phyloP scores from a whole-genome alignment of 169 alveolate species.

The Blepharisma undulans region DNA sequence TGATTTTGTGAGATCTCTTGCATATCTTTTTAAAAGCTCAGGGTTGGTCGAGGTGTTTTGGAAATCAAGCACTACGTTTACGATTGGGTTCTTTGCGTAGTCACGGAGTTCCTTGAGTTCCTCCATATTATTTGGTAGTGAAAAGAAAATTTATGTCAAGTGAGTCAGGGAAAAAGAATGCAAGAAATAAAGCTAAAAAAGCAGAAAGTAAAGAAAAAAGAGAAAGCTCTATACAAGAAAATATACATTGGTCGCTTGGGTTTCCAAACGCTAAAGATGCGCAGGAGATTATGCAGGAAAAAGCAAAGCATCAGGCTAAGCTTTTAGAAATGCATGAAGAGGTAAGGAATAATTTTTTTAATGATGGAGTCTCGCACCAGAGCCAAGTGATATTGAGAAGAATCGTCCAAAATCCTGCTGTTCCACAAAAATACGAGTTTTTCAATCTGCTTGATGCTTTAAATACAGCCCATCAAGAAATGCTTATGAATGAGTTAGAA shows the following conservation, averaged over 20 bases:
- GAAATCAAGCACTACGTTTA: background rate
- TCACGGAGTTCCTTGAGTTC: background rate
- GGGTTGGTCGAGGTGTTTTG: background rate
- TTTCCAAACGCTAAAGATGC: background rate
- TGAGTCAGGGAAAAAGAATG: background rate
- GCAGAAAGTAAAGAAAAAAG: background rate
- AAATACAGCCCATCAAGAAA: background rate
- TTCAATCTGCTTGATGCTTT: background rate
- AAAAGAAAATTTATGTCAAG: background rate
- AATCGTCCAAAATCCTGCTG: background rate
- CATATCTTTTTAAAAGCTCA: background rate
- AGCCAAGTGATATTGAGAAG: background rate
- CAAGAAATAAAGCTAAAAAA: background rate
- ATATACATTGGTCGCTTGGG: background rate
- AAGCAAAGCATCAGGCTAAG: background rate
- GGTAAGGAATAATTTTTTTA: background rate
- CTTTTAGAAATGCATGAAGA: background rate
- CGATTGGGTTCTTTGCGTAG: background rate
- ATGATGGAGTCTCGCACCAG: constrained; percentile 18
- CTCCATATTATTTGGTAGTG: background rate
- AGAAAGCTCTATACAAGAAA: background rate
- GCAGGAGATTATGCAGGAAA: background rate
- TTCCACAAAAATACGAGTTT: background rate
- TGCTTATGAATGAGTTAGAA: constrained; percentile 25
- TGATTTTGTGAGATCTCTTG: background rate